A percentile compares a stretch with the other conserved stretches of the same genome.
phyloP scores from a whole-genome alignment of 306 rosid genomes.

The Datisca glomerata region DNA sequence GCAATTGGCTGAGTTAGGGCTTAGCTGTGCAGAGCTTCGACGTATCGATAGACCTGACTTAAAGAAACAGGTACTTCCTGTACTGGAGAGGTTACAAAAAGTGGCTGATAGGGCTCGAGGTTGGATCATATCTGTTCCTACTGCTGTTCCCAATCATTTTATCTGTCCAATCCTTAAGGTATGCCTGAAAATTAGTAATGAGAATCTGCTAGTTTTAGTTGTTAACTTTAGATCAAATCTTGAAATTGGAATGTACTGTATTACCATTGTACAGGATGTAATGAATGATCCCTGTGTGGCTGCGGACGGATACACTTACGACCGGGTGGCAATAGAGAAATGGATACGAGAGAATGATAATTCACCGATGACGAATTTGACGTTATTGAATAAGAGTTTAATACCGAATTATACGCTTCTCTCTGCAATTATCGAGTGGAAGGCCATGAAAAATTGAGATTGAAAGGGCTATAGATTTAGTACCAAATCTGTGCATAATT shows the following conservation, averaged over 20 bases:
- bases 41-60: conserved; percentile 86
- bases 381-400: conserved; percentile 49
- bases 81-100: conserved; percentile 48
- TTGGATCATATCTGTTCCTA: conserved; percentile 24
- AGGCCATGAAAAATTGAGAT: conserved; percentile 25
- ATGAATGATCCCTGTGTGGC: conserved; percentile 97
- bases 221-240: background rate
- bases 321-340: conserved; percentile 51
- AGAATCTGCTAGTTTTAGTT: background rate
- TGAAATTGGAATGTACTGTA: background rate
- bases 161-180: conserved; percentile 92
- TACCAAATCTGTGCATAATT: too few relatives aligned
- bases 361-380: conserved; percentile 76
- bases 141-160: conserved; percentile 73
- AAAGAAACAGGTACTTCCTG: conserved; percentile 56
- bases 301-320: conserved; percentile 88
- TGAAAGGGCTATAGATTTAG: too few relatives aligned
- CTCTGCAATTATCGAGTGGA: conserved; percentile 92
- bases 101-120: conserved; percentile 39
- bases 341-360: conserved; percentile 58
- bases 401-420: conserved; percentile 74
- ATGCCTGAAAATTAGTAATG: conserved; percentile 9
- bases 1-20: conserved; percentile 56
- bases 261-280: conserved; percentile 44
- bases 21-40: conserved; percentile 76